phyloP scores from a whole-genome alignment of 257 asterid species.

The Fraxinus pennsylvanica region DNA sequence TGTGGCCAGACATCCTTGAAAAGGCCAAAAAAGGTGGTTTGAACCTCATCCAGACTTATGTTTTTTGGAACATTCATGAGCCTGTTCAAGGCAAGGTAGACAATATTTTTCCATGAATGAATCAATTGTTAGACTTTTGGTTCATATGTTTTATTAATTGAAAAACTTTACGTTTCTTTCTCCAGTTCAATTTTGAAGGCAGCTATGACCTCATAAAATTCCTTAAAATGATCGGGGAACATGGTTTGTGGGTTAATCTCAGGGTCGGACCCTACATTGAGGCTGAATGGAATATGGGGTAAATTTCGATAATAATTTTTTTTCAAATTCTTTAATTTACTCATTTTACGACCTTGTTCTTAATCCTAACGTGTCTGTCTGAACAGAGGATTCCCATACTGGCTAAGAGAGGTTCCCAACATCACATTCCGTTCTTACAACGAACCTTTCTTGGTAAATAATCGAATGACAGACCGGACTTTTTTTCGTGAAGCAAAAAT shows the following conservation, averaged over 20 bases:
- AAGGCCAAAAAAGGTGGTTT: slow-evolving; percentile 77
- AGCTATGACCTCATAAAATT: slow-evolving; percentile 63
- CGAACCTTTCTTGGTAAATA: slow-evolving; percentile 74
- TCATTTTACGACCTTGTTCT: not conserved
- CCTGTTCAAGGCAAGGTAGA: slow-evolving; percentile 77
- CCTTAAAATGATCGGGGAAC: slow-evolving; percentile 58
- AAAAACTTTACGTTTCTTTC: not conserved
- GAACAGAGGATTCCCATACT: slow-evolving; percentile 83
- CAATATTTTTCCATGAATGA: not conserved
- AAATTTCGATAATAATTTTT: not conserved
- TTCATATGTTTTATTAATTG: not conserved
- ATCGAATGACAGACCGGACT: no score
- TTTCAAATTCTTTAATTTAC: not conserved
- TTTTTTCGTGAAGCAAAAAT: not conserved
- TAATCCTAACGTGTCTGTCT: not conserved
- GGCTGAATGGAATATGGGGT: slow-evolving; percentile 97
- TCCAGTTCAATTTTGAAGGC: slow-evolving; percentile 70
- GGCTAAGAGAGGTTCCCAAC: slow-evolving; percentile 72
- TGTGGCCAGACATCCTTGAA: slow-evolving; percentile 76
- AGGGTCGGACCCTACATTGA: slow-evolving; percentile 91
- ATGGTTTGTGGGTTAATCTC: slow-evolving; percentile 79
- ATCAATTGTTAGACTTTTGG: not conserved
- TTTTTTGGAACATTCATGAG: slow-evolving; percentile 92
- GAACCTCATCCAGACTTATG: slow-evolving; percentile 73
- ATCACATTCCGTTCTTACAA: slow-evolving; percentile 81